These are phyloP conservation scores for Pichia pseudocactophila DNA, from an alignment of 805 yeast species.

Conservation along the genomic window DNA sequence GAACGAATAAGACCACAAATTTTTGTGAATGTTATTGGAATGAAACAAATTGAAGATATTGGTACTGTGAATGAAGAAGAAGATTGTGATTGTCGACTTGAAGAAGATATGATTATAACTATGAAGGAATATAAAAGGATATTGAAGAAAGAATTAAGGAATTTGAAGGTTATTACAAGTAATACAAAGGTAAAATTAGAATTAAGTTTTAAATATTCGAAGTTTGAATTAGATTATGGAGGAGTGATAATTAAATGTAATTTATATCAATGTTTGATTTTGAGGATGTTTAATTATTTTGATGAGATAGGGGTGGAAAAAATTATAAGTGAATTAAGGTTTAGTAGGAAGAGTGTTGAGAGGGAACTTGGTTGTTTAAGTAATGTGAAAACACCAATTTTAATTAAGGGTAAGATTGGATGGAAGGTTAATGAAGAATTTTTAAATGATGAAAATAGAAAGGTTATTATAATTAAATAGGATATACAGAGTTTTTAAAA, in stretches of 20 bases:
- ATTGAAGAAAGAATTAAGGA: neutral
- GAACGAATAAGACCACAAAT: too few relatives aligned
- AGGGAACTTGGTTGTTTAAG: neutral
- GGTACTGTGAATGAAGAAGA: neutral
- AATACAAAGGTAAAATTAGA: neutral
- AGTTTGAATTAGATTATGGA: neutral
- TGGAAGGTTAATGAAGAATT: neutral
- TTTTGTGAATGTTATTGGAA: neutral
- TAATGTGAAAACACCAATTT: neutral
- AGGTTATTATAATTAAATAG: neutral
- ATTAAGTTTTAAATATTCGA: neutral
- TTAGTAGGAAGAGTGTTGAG: neutral
- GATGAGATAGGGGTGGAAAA: neutral
- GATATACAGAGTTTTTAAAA: too few relatives aligned
- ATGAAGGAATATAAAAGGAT: neutral
- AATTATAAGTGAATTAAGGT: neutral
- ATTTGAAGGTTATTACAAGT: neutral
- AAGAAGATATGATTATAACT: neutral
- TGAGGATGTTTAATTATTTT: slow-evolving; percentile 1
- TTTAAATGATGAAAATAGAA: neutral
- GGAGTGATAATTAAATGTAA: neutral
- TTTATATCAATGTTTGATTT: slow-evolving; percentile 6
- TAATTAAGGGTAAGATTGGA: neutral
- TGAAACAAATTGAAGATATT: neutral
- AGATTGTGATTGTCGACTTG: neutral